Evolutionary conservation across 192 early-diverging fungal species (phyloP), one percentile per base, ranked within the genome.

Genomic region (Backusella parvicylindrica): DNA sequence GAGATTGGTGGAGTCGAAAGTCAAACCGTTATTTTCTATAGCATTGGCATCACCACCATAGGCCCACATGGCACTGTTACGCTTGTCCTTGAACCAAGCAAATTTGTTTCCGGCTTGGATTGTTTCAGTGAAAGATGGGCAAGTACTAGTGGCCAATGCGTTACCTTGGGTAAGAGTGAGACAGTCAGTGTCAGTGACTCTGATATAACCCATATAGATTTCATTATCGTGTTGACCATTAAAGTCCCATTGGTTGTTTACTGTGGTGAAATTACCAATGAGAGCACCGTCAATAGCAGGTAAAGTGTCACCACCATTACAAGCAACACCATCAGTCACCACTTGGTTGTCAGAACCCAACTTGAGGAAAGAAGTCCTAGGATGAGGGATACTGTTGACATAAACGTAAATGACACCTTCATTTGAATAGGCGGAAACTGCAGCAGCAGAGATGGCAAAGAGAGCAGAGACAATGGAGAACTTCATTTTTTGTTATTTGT

Each of bases 41-140:
- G 70, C 77, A 67, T 40, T 21, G 8, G 64, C 68, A 70, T 78
- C 77, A 26, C 77, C 77, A 31, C 70, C 77, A 47, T 78, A 78
- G 35, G 77, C 77, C 77, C 77, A 78, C n/a, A 73, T 73, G 64
- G 77, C 77, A 69, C 77, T 74, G 49, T 69, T 73, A 69, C 77
- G 77, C 40, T 65, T 78, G 72, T 78, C 77, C 26, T 74, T 37
- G 72, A 78, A 78, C 77, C 77, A 78, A n/a, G 77, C 77, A 78
- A 78, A 78, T 40, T 60, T 74, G 72, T 73, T 74, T 12, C 77
- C 77, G 6, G 41, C 67, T 65, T 74, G 74, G 72, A 78, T 78
- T 70, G 68, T n/a, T 68, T 78, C 36, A 18, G n/a, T 63, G 50
- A 73, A 78, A 2, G 77, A 78, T 32, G 77, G 77, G 40, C 77